phyloP scores from a whole-genome alignment of 2,329 filamentous ascomycete genomes.

The Neonectria sp. region DNA sequence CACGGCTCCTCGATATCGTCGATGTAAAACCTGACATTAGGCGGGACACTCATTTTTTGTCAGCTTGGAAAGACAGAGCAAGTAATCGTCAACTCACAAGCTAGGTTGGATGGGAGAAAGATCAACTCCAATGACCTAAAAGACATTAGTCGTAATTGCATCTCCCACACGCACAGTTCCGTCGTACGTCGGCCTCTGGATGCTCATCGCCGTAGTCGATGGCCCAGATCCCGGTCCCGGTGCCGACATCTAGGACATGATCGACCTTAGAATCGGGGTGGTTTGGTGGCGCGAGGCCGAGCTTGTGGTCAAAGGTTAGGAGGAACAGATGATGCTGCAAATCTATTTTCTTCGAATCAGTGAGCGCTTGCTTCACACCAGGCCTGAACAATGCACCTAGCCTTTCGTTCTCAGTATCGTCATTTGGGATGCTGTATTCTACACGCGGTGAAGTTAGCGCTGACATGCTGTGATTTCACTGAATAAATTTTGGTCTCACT shows the following conservation, averaged over 20 bases:
- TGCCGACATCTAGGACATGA: conserved; percentile 13
- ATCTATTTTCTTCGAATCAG: neutral
- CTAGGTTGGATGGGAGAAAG: conserved; percentile 16
- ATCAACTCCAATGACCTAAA: conserved; percentile 5
- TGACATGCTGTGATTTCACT: neutral
- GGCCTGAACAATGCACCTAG: neutral
- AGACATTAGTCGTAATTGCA: neutral
- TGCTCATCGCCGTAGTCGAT: conserved; percentile 26
- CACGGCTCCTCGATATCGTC: conserved; percentile 29
- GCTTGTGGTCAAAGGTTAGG: conserved; percentile 17
- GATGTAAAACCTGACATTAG: conserved; percentile 23
- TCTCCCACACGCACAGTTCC: neutral
- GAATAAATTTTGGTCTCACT: neutral
- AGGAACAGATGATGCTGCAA: conserved; percentile 23
- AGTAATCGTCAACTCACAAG: neutral
- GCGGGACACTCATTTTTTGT: conserved; percentile 15
- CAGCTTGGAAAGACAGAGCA: neutral
- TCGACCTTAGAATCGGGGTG: neutral
- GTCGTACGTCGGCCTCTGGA: neutral
- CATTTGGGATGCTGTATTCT: conserved; percentile 21
- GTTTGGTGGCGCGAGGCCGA: conserved; percentile 20
- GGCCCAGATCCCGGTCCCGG: conserved; percentile 21
- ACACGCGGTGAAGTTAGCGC: neutral
- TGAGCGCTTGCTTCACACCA: neutral
- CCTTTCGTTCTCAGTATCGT: conserved; percentile 16